Conservation (phyloP, 306 rosid genomes). For the Acacia melanoxylon region DNA sequence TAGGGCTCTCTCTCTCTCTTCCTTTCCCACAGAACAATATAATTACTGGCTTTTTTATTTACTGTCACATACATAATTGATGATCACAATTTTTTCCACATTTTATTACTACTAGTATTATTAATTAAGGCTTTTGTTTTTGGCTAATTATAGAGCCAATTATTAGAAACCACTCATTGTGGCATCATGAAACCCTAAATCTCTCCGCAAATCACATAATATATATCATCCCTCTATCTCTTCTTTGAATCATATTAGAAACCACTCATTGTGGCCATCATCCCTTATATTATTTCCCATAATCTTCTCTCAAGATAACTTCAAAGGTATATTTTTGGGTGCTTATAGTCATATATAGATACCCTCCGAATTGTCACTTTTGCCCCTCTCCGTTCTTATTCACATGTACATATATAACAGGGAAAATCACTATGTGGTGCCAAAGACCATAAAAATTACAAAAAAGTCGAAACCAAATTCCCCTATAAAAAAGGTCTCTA, state of each 20-base stretch:
- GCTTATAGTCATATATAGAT: conserved; percentile 17
- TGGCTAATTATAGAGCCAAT: conserved; percentile 4
- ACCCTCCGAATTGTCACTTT: conserved; percentile 31
- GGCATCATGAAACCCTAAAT: conserved; percentile 57
- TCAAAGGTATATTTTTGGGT: conserved; percentile 41
- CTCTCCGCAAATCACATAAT: conserved; percentile 50
- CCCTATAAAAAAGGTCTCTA: no score
- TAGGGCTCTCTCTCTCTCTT: conserved; percentile 5
- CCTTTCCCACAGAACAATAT: conserved; percentile 18
- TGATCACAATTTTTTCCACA: conserved; percentile 33
- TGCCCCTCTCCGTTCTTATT: conserved; percentile 23
- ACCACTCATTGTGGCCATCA: conserved; percentile 13
- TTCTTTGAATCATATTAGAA: background rate
- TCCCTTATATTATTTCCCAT: background rate
- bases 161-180: conserved; percentile 53
- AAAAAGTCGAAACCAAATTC: no score
- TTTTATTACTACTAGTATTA: background rate
- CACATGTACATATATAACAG: background rate
- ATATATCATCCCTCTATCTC: conserved; percentile 31
- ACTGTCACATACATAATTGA: background rate
- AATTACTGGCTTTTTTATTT: background rate
- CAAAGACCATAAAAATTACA: no score
- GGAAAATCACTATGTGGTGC: no score
- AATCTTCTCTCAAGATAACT: background rate
- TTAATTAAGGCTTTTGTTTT: background rate